Evolutionary conservation across 306 rosid genomes (phyloP).

Genomic region (Morella rubra): DNA sequence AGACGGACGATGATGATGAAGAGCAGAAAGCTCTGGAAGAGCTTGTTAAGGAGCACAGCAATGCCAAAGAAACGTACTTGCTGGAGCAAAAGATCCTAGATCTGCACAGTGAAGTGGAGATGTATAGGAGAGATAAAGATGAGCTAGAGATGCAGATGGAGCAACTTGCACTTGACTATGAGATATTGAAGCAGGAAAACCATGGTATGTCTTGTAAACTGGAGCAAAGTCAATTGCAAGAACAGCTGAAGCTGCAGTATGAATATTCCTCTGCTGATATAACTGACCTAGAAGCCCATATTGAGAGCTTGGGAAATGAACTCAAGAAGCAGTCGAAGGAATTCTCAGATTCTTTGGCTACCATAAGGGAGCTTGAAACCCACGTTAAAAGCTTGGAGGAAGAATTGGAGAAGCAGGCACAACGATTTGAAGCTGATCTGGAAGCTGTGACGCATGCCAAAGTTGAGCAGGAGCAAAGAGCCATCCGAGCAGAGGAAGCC

Average conservation of each 20-base stretch:
- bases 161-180: constrained; percentile 97
- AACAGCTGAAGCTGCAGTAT: constrained; percentile 73
- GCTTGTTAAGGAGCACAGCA: constrained; percentile 55
- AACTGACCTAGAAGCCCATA: constrained; percentile 58
- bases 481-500: constrained; percentile 84
- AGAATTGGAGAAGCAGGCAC: constrained; percentile 69
- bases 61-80: constrained; percentile 50
- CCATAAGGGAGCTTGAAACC: constrained; percentile 66
- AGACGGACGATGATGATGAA: constrained; percentile 61
- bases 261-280: constrained; percentile 57
- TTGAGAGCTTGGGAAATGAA: constrained; percentile 64
- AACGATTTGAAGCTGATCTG: constrained; percentile 69
- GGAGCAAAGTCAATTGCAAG: constrained; percentile 88
- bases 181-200: constrained; percentile 95
- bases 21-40: constrained; percentile 80
- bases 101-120: constrained; percentile 78
- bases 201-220: constrained; percentile 69
- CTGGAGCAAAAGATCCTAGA: constrained; percentile 72
- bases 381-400: constrained; percentile 65
- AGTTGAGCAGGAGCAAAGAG: constrained; percentile 88
- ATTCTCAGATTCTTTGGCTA: constrained; percentile 63
- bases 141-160: constrained; percentile 95
- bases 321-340: constrained; percentile 70
- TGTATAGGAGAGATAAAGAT: constrained; percentile 84
- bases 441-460: constrained; percentile 60